A percentile compares a stretch with the other conserved stretches of the same genome.
Evolutionary conservation across 2,329 filamentous ascomycete species (phyloP).

Genomic region (Chrysoporthe deuterocubensis): DNA sequence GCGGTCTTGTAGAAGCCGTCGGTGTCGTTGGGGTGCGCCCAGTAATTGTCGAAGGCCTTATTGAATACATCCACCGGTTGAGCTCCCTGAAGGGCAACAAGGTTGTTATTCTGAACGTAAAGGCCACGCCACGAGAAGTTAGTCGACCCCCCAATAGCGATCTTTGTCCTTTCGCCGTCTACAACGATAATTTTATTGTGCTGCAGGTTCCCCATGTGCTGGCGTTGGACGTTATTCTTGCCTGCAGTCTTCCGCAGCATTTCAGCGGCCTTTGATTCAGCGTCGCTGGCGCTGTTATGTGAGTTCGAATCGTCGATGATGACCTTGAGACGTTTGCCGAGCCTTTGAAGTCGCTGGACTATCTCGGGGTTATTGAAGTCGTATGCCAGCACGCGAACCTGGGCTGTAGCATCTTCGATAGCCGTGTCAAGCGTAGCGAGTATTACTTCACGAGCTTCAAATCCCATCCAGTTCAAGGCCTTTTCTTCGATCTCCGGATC

Average conservation of each 20-base stretch:
- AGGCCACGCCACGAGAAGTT: constrained; percentile 32
- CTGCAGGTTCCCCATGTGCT: constrained; percentile 33
- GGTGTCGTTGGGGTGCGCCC: constrained; percentile 30
- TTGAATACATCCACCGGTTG: constrained; percentile 30
- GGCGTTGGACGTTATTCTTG: constrained; percentile 30
- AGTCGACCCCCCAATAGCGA: constrained; percentile 32
- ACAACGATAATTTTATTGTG: constrained; percentile 32
- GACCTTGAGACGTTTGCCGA: constrained; percentile 31
- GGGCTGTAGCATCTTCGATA: constrained; percentile 31
- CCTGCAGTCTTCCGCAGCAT: constrained; percentile 30
- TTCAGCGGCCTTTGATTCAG: constrained; percentile 30
- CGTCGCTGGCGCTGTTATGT: constrained; percentile 21
- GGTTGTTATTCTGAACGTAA: constrained; percentile 33
- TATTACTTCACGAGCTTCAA: constrained; percentile 31
- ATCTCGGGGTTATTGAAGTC: constrained; percentile 33
- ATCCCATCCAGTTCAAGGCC: constrained; percentile 32
- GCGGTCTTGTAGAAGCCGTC: constrained; percentile 29
- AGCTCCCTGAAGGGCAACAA: constrained; percentile 28
- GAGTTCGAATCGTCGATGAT: constrained; percentile 32
- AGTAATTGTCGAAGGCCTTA: constrained; percentile 30
- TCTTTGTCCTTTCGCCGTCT: constrained; percentile 30
- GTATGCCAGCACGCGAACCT: constrained; percentile 32
- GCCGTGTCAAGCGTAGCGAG: constrained; percentile 30
- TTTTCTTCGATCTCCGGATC: constrained; percentile 30
- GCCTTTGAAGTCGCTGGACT: constrained; percentile 30